These are phyloP conservation scores for Stenogyne calaminthoides DNA, from an alignment of 305 asterid species.

Conservation along the genomic window DNA sequence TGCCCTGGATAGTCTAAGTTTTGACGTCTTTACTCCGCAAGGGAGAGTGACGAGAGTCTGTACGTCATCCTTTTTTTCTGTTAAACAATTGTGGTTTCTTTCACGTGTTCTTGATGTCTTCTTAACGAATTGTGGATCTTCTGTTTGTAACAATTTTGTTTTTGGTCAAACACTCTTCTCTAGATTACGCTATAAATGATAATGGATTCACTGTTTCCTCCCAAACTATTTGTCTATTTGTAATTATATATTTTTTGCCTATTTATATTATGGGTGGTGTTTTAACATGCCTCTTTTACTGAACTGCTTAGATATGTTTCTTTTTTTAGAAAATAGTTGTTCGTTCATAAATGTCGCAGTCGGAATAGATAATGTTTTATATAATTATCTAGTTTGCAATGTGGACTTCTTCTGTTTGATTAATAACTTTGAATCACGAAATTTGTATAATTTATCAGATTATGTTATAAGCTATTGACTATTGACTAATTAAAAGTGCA, in stretches of 20 bases:
- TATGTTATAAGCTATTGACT: background rate
- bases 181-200: background rate
- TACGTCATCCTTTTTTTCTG: background rate
- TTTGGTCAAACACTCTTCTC: background rate
- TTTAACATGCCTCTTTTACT: background rate
- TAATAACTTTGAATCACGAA: background rate
- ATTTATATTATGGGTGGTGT: background rate
- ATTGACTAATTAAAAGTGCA: background rate
- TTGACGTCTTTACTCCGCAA: background rate
- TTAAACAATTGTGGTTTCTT: background rate
- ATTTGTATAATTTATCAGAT: background rate
- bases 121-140: background rate
- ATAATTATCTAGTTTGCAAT: background rate
- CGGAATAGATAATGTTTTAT: background rate
- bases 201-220: background rate
- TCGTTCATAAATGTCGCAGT: background rate
- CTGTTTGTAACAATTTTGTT: background rate
- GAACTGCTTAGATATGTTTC: background rate
- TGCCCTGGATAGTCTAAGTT: background rate
- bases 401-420: background rate
- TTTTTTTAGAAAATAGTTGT: background rate
- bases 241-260: background rate
- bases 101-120: background rate
- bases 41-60: background rate
- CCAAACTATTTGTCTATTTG: background rate